Base-by-base conservation (phyloP, 2,329 filamentous ascomycete genomes). In the Hypomyces perniciosus region DNA sequence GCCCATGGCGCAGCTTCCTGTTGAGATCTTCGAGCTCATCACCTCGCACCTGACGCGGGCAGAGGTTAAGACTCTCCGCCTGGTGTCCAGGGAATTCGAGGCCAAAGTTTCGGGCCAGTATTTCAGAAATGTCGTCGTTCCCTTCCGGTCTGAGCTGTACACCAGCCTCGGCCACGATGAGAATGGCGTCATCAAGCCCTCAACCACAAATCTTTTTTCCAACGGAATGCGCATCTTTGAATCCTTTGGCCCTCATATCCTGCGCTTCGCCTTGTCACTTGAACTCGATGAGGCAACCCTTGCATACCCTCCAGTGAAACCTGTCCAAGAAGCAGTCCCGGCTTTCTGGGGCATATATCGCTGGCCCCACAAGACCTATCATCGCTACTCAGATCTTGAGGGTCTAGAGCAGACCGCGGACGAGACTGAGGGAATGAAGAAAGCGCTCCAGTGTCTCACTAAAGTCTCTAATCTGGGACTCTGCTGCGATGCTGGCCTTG, bases 401-500 rank as follows among this genome's bases (percentile, higher is more conserved):
- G 75, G 74, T 7, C 71, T 86, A 3, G 84, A 86, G 61, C 70
- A 76, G 46, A 77, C 80, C 8, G 82, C 84, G 4, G 84, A 88
- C 57, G 81, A 85, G 59, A 81, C 76, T 0, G 71, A 73, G 8
- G 75, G 74, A 30, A 83, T 86, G 79, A 80, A 75, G 54, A 70
- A 74, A 33, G 82, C 84, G 3, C 75, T 89, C 50, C 71, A 71
- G 8, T 77, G 75, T 47, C 71, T 87, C 2, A 67, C 62, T 2
- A 72, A 74, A 7, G 77, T 84, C 3, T 73, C 71, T 34, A 82
- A 86, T 54, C 72, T 89, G n/a, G 85, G 80, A 0, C 66, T 89
- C 4, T 86, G 81, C 13, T 75, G 86, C 38, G 81, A 86, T 60
- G 83, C 77, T 50, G 84, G 85, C 8, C 71, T 88, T 35, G 85